Conservation (phyloP, 2,329 filamentous ascomycete species). For the Sclerotinia subarctica region DNA sequence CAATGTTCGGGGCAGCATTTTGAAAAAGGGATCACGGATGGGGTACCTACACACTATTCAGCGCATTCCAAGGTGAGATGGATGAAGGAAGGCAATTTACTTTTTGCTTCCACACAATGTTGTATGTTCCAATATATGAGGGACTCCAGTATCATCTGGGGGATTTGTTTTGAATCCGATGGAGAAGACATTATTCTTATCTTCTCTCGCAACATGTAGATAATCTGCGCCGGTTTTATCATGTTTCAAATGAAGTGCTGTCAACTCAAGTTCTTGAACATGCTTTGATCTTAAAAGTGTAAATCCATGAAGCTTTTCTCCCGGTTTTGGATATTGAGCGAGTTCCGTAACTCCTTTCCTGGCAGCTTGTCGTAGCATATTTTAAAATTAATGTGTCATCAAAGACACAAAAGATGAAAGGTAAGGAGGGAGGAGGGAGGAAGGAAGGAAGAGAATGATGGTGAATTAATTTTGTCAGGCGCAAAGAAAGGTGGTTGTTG, state of each 20-base stretch:
- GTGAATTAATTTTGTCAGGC: slow-evolving; percentile 4
- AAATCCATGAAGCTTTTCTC: slow-evolving; percentile 89
- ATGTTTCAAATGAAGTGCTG: slow-evolving; percentile 84
- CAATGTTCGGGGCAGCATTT: slow-evolving; percentile 97
- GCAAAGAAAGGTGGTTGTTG: slow-evolving; percentile 6
- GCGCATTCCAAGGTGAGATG: slow-evolving; percentile 25
- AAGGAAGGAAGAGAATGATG: not conserved
- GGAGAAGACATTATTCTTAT: slow-evolving; percentile 98
- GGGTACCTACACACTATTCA: slow-evolving; percentile 65
- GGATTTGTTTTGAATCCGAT: slow-evolving; percentile 99
- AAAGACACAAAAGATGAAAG: not conserved
- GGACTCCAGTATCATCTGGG: slow-evolving; percentile 90
- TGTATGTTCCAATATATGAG: slow-evolving; percentile 96
- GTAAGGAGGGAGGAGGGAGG: slow-evolving; percentile 1
- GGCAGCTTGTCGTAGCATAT: slow-evolving; percentile 50
- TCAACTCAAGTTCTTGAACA: slow-evolving; percentile 89
- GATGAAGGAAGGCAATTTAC: slow-evolving; percentile 46
- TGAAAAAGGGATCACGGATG: slow-evolving; percentile 99
- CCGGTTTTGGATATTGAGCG: slow-evolving; percentile 70
- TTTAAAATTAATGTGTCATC: slow-evolving; percentile 17
- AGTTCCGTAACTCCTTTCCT: slow-evolving; percentile 69
- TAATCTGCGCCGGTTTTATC: slow-evolving; percentile 96
- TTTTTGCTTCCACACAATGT: slow-evolving; percentile 94
- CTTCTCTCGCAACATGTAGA: slow-evolving; percentile 88
- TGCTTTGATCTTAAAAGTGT: slow-evolving; percentile 85